A percentile compares a stretch with the other conserved stretches of the same genome.
phyloP scores from a whole-genome alignment of 1,139 yeast genomes.

The Saccharomyces hybrid region DNA sequence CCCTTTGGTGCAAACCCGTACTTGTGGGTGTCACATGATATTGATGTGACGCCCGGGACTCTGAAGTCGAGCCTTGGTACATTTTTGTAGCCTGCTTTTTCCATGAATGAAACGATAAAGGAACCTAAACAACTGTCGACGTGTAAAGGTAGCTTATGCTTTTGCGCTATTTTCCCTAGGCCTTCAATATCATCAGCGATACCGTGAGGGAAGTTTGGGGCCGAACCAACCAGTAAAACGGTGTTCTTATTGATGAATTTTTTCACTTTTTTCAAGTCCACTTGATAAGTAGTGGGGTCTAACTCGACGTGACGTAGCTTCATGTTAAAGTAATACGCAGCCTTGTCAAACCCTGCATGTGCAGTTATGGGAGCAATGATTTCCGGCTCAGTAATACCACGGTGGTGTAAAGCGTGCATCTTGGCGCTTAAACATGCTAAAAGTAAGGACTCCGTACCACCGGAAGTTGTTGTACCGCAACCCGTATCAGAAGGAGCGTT shows the following conservation, averaged over 20 bases:
- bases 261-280: constrained; percentile 55
- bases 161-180: constrained; percentile 58
- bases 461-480: constrained; percentile 88
- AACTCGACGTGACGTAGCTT: constrained; percentile 73
- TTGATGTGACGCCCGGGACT: constrained; percentile 90
- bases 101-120: constrained; percentile 75
- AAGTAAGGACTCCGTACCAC: constrained; percentile 92
- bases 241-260: constrained; percentile 70
- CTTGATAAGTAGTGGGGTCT: constrained; percentile 61
- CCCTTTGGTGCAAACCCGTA: constrained; percentile 99
- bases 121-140: constrained; percentile 96
- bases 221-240: constrained; percentile 79
- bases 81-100: constrained; percentile 51
- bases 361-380: constrained; percentile 82
- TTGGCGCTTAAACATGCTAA: constrained; percentile 81
- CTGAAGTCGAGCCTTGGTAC: constrained; percentile 77
- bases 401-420: constrained; percentile 45
- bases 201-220: constrained; percentile 96
- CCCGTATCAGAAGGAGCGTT: constrained; percentile 57
- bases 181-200: constrained; percentile 81
- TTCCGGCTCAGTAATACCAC: constrained; percentile 69
- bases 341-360: constrained; percentile 95
- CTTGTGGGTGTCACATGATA: constrained; percentile 95
- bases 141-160: constrained; percentile 68
- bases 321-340: constrained; percentile 84